phyloP scores from a whole-genome alignment of 2,329 filamentous ascomycete species.

The Diaporthe citriasiana region DNA sequence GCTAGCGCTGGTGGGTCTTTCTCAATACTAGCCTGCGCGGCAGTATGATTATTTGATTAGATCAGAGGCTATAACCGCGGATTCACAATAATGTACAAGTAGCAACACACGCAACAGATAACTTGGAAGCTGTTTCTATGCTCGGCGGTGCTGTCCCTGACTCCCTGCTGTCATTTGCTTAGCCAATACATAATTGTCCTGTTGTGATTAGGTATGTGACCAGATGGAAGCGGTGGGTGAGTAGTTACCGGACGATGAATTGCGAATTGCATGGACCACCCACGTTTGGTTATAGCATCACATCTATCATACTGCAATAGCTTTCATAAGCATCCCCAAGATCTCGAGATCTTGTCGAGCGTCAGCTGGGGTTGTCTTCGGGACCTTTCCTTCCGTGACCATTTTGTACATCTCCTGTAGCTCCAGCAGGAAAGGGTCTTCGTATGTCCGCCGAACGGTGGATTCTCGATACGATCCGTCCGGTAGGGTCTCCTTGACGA shows the following conservation, averaged over 20 bases:
- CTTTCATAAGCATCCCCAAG: constrained; percentile 24
- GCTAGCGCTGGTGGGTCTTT: constrained; percentile 91
- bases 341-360: constrained; percentile 6
- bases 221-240: not conserved
- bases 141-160: too few relatives aligned
- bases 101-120: too few relatives aligned
- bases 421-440: constrained; percentile 10
- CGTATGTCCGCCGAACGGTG: constrained; percentile 7
- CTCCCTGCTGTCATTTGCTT: too few relatives aligned
- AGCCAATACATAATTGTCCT: too few relatives aligned
- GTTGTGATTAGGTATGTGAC: too few relatives aligned
- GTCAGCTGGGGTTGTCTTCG: constrained; percentile 21
- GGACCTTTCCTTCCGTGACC: constrained; percentile 8
- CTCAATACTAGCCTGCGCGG: constrained; percentile 73
- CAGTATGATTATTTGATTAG: too few relatives aligned
- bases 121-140: too few relatives aligned
- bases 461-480: constrained; percentile 8
- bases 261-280: not conserved
- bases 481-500: constrained; percentile 11
- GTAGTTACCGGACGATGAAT: not conserved
- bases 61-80: too few relatives aligned
- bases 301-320: constrained; percentile 1
- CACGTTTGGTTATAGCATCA: not conserved
- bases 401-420: constrained; percentile 17
- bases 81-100: too few relatives aligned